Evolutionary conservation across 805 yeast species (phyloP).

Genomic region (Suhomyces pyralidae): DNA sequence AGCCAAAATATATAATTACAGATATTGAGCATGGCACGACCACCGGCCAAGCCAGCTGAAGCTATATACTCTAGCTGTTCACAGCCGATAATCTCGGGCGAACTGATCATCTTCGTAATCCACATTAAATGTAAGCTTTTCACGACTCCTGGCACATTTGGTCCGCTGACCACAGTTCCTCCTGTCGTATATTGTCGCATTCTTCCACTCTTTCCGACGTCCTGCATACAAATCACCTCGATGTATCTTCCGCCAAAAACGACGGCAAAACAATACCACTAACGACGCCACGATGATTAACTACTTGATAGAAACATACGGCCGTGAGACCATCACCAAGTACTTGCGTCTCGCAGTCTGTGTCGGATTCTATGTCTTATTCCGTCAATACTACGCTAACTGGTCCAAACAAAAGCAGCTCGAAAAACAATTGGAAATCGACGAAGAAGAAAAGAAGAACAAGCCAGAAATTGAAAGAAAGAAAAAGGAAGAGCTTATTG

Average conservation of each 20-base stretch:
- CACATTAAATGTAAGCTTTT: too few species aligned
- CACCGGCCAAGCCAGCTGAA: too few species aligned
- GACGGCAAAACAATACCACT: not conserved
- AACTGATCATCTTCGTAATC: too few species aligned
- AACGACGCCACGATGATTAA: not conserved
- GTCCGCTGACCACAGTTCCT: too few species aligned
- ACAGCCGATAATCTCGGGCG: too few species aligned
- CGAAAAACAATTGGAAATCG: conserved; percentile 44
- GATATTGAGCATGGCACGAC: not conserved
- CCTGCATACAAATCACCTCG: not conserved
- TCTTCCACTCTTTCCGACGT: not conserved
- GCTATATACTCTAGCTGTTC: too few species aligned
- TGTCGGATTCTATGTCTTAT: conserved; percentile 60
- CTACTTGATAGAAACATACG: not conserved
- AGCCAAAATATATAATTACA: too few species aligned
- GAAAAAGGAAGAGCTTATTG: conserved; percentile 32
- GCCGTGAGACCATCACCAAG: conserved; percentile 39
- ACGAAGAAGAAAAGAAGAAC: conserved; percentile 39
- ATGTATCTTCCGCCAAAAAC: not conserved
- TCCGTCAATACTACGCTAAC: conserved; percentile 54
- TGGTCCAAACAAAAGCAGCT: conserved; percentile 57
- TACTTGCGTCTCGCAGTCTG: conserved; percentile 48
- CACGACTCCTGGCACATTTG: too few species aligned
- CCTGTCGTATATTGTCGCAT: not conserved
- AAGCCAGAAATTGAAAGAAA: conserved; percentile 34